Evolutionary conservation across 2,329 filamentous ascomycete species (phyloP).

Genomic region (Colletotrichum spinosum): DNA sequence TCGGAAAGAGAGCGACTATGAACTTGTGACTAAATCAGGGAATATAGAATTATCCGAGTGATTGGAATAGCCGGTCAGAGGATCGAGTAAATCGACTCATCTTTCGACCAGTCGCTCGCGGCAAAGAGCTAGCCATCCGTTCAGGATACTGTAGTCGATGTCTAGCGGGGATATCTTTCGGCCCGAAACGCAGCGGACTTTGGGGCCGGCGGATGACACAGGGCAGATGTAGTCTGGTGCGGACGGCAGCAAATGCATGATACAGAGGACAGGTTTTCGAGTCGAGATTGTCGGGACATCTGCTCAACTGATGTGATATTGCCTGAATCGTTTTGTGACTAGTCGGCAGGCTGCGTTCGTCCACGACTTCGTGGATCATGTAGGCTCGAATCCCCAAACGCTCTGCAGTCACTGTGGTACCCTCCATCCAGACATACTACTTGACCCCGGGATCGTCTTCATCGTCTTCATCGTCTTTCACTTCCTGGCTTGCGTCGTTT

Average conservation of each 20-base stretch:
- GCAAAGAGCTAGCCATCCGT: too few relatives aligned
- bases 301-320: neutral
- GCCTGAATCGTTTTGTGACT: neutral
- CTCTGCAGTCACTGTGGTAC: neutral
- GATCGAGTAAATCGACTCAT: too few relatives aligned
- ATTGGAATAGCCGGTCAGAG: too few relatives aligned
- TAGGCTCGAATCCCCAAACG: too few relatives aligned
- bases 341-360: neutral
- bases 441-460: neutral
- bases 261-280: neutral
- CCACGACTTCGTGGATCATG: neutral
- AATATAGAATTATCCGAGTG: too few relatives aligned
- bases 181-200: neutral
- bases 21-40: too few relatives aligned
- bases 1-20: too few relatives aligned
- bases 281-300: neutral
- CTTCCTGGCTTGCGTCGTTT: too few relatives aligned
- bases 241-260: slow-evolving; percentile 5
- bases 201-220: neutral
- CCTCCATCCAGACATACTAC: slow-evolving; percentile 10
- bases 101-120: too few relatives aligned
- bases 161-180: neutral
- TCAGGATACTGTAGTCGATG: neutral
- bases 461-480: neutral
- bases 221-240: neutral